Base-by-base conservation (phyloP, 352 stramenopile genomes). In the Pythium folliculosum region DNA sequence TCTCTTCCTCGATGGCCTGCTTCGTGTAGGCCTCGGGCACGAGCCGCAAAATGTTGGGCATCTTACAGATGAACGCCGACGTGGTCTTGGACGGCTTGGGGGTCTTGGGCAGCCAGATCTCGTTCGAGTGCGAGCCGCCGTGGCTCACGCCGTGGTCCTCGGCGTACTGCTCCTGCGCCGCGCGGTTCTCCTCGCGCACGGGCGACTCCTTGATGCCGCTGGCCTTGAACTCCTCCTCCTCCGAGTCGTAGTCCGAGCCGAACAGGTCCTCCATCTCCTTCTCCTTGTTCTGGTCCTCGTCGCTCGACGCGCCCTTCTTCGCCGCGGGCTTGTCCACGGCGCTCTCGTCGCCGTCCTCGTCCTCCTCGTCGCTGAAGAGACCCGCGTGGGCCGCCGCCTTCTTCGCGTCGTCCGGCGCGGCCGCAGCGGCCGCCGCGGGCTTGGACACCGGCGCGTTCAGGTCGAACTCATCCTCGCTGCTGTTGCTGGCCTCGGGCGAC, bases 191-290 rank as follows among this genome's bases (percentile, higher is more conserved):
- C 21, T 92, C 84, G 8, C 82, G 79, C 37, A 90, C 81, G 14
- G 84, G 84, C 32, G 84, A 92, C 67, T 95, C 87, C 73, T 94
- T 94, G 47, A 95, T 78, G 59, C 85, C 87, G 45, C 86, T 95
- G 59, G 87, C 87, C 69, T 95, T 94, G 76, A 95, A 94, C 61
- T 95, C 87, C 54, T 95, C 87, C 65, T 94, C 86, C 56, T 92
- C 87, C 61, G 87, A 95, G 71, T 95, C 87, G 69, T 95, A 95
- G 65, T 95, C 87, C 43, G 87, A 95, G 54, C 87, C 87, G 60
- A 95, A 95, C 22, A 95, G 77, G n/a, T 95, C 87, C 59, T 91
- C 82, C 85, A 95, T 95, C 71, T 95, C 87, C 49, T 92, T 93
- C 45, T 67, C 53, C 17, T 79, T 74, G 27, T 58, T 66, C 5